phyloP scores from a whole-genome alignment of 441 rosid genomes.

The Euphorbia celastroides region DNA sequence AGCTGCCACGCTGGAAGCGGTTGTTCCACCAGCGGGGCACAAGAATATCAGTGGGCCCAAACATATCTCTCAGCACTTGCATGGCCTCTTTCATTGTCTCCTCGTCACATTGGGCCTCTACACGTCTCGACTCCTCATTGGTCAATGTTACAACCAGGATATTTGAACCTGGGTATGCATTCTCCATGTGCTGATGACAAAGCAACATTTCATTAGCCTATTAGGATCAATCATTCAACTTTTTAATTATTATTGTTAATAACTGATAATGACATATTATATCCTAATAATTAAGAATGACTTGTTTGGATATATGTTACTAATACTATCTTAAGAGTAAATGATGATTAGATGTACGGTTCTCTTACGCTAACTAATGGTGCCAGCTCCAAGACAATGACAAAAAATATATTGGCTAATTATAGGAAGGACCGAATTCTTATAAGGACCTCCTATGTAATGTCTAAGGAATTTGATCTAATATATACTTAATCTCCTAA shows the following conservation, averaged over 20 bases:
- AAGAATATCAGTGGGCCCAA: slow-evolving; percentile 75
- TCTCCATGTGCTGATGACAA: slow-evolving; percentile 92
- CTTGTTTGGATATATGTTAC: slow-evolving; percentile 5
- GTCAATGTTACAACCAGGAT: slow-evolving; percentile 93
- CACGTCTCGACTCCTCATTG: slow-evolving; percentile 88
- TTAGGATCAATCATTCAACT: too few relatives aligned
- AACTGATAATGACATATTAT: slow-evolving; percentile 18
- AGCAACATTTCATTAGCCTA: slow-evolving; percentile 35
- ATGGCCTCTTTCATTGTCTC: slow-evolving; percentile 80
- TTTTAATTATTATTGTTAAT: not conserved
- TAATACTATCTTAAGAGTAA: not conserved
- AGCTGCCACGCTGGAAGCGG: slow-evolving; percentile 97
- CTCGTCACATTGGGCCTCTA: slow-evolving; percentile 81
- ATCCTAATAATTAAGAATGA: slow-evolving; percentile 11
- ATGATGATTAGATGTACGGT: slow-evolving; percentile 17
- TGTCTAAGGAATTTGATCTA: too few relatives aligned
- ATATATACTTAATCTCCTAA: too few relatives aligned
- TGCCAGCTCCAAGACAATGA: slow-evolving; percentile 27
- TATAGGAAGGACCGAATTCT: too few relatives aligned
- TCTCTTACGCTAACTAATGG: slow-evolving; percentile 15
- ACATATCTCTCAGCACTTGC: slow-evolving; percentile 90
- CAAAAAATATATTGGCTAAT: too few relatives aligned
- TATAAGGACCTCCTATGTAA: too few relatives aligned
- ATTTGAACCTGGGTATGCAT: slow-evolving; percentile 94
- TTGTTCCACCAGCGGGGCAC: slow-evolving; percentile 99